These are phyloP conservation scores for Aspergillus amoenus DNA, from an alignment of 2,329 filamentous ascomycete genomes.

Conservation along the genomic window DNA sequence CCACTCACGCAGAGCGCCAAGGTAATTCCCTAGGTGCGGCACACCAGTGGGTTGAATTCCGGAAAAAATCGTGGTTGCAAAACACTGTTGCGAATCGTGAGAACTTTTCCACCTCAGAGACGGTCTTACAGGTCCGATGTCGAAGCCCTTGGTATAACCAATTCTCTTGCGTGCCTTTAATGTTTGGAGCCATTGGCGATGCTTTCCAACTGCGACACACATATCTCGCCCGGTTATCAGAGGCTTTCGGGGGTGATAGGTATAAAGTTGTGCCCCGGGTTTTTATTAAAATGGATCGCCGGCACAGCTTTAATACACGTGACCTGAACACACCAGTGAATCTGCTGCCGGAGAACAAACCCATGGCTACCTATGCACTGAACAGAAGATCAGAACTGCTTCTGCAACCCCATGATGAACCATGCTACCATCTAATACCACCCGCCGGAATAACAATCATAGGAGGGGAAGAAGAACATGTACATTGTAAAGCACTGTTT, in stretches of 20 bases:
- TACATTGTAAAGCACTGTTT: no score
- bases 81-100: conserved; percentile 7
- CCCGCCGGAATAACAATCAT: no score
- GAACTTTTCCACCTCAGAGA: conserved; percentile 15
- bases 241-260: neutral
- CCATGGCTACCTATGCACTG: no score
- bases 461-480: no score
- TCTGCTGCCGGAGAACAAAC: no score
- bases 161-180: neutral
- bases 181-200: neutral
- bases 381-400: no score
- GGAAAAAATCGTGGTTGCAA: conserved; percentile 70
- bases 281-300: no score
- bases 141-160: neutral
- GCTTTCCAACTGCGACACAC: neutral
- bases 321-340: neutral
- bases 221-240: neutral
- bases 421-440: no score
- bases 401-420: no score
- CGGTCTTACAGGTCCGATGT: neutral
- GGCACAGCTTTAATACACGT: neutral
- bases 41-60: conserved; percentile 95
- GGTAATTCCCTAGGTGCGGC: conserved; percentile 92
- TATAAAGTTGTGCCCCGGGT: neutral
- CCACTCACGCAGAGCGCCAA: conserved; percentile 87